phyloP scores from a whole-genome alignment of 352 stramenopile genomes.

The Phytophthora agathidicida region DNA sequence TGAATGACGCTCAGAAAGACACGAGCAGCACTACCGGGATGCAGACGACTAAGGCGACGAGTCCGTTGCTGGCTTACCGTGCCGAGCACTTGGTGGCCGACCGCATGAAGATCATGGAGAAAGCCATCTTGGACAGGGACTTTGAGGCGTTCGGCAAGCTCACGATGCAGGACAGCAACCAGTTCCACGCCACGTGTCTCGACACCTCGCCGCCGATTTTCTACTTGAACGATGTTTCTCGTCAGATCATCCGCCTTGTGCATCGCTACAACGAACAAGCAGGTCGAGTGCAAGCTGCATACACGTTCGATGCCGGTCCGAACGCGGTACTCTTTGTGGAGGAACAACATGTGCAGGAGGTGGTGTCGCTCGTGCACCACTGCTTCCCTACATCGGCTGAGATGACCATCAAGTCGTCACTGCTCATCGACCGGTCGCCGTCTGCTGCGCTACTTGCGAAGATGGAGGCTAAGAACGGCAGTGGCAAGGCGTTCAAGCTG shows the following conservation, averaged over 20 bases:
- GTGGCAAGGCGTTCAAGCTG: slow-evolving; percentile 22
- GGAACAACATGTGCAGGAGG: slow-evolving; percentile 63
- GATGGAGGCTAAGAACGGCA: slow-evolving; percentile 18
- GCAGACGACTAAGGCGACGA: slow-evolving; percentile 94
- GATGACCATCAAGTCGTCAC: slow-evolving; percentile 44
- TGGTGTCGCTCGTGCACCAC: slow-evolving; percentile 63
- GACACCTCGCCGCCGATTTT: slow-evolving; percentile 99
- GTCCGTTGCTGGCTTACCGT: slow-evolving; percentile 89
- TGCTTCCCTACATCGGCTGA: slow-evolving; percentile 45
- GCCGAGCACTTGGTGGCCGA: slow-evolving; percentile 83
- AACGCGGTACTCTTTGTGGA: slow-evolving; percentile 97
- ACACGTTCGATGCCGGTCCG: slow-evolving; percentile 99
- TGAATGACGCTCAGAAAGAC: slow-evolving; percentile 97
- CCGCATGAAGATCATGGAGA: slow-evolving; percentile 90
- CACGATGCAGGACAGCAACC: slow-evolving; percentile 99
- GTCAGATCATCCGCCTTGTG: slow-evolving; percentile 84
- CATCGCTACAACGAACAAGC: slow-evolving; percentile 93
- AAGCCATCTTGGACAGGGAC: slow-evolving; percentile 90
- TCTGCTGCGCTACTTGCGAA: slow-evolving; percentile 26
- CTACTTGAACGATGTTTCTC: slow-evolving; percentile 97
- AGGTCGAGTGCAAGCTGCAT: slow-evolving; percentile 87
- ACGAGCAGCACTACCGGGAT: slow-evolving; percentile 97
- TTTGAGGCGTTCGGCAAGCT: slow-evolving; percentile 96
- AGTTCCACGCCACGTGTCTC: slow-evolving; percentile 98
- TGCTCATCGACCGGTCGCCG: slow-evolving; percentile 21